Conservation (phyloP, 179 eudicot genomes). For the Actinidia polygama region DNA sequence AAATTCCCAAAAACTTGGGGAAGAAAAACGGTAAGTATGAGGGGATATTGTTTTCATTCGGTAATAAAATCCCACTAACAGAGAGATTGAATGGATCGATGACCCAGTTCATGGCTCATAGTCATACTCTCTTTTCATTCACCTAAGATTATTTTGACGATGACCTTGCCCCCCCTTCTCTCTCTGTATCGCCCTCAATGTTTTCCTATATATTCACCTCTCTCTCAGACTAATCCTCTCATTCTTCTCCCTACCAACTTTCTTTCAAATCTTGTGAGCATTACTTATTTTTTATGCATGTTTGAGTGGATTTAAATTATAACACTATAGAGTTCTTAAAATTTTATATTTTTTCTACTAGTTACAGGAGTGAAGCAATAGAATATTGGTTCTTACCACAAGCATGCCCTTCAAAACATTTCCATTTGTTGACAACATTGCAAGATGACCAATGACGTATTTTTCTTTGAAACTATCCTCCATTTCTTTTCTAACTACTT, state of each 20-base stretch:
- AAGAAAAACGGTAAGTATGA: background rate
- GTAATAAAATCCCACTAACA: slow-evolving; percentile 12
- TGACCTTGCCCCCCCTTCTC: background rate
- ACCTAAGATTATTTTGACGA: background rate
- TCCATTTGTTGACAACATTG: background rate
- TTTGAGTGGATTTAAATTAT: background rate
- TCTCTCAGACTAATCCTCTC: background rate
- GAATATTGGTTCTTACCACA: background rate
- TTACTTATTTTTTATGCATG: background rate
- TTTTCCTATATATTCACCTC: slow-evolving; percentile 13
- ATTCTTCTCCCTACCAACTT: background rate
- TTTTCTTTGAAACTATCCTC: background rate
- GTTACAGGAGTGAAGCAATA: background rate
- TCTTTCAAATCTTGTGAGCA: background rate
- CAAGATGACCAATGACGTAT: background rate
- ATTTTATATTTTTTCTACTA: too few species aligned
- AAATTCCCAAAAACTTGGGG: background rate
- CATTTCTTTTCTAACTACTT: background rate
- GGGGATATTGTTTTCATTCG: slow-evolving; percentile 10
- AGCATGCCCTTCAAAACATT: background rate
- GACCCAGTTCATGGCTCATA: slow-evolving; percentile 8
- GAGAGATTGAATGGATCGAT: background rate
- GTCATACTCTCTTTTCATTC: background rate
- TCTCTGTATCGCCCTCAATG: background rate
- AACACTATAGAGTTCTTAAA: background rate